Conservation (phyloP, 139 green algal species). For the Chlorella sp. region DNA sequence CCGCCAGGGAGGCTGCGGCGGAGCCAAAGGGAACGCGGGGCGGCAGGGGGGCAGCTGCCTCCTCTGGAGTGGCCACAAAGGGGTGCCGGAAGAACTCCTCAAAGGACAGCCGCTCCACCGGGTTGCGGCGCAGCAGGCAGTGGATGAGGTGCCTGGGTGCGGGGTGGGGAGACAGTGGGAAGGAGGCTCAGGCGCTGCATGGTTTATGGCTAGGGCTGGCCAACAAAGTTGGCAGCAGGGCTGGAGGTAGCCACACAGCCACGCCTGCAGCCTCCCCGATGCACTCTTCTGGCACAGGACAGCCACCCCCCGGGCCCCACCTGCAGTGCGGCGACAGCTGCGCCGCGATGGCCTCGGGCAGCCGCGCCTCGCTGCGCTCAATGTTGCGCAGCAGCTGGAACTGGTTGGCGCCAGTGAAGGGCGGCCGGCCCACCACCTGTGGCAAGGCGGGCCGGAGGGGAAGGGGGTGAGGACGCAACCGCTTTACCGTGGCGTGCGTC, state of each 20-base stretch:
- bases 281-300: no score
- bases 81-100: slow-evolving; percentile 94
- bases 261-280: no score
- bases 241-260: no score
- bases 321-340: slow-evolving; percentile 59
- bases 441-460: background rate
- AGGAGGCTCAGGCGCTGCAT: no score
- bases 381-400: slow-evolving; percentile 95
- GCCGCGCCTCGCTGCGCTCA: slow-evolving; percentile 66
- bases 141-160: slow-evolving; percentile 62
- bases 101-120: slow-evolving; percentile 90
- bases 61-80: slow-evolving; percentile 54
- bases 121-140: slow-evolving; percentile 86
- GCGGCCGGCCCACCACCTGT: slow-evolving; percentile 71
- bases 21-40: background rate
- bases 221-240: no score
- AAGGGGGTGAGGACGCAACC: background rate
- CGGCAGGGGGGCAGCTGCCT: slow-evolving; percentile 13
- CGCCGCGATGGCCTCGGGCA: slow-evolving; percentile 71
- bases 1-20: background rate
- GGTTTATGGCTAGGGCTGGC: no score
- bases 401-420: slow-evolving; percentile 91
- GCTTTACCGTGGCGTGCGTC: no score
- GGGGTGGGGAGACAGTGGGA: no score
- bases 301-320: no score